Conservation (phyloP, 2,329 filamentous ascomycete species). For the Trematosphaeria pertusa region DNA sequence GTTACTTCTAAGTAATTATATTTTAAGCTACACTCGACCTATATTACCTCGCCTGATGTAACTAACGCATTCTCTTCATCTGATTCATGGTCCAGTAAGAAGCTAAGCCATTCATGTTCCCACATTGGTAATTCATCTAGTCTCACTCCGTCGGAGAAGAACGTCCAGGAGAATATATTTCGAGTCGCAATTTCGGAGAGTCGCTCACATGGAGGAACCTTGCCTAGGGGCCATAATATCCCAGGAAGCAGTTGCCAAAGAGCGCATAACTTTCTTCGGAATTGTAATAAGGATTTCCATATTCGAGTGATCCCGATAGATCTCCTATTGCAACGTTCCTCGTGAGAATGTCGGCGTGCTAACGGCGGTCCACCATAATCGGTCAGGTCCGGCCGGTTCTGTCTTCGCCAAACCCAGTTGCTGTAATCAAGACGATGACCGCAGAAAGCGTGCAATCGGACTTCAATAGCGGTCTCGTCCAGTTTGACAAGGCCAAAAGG, state of each 20-base stretch:
- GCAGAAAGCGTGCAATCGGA: slow-evolving; percentile 1
- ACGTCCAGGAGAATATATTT: slow-evolving; percentile 9
- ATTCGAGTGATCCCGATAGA: slow-evolving; percentile 4
- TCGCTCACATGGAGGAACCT: neutral
- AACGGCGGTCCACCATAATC: neutral
- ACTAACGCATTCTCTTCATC: slow-evolving; percentile 9
- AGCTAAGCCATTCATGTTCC: slow-evolving; percentile 10
- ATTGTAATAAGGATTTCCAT: slow-evolving; percentile 5
- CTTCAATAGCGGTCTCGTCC: slow-evolving; percentile 1
- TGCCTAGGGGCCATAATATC: slow-evolving; percentile 1
- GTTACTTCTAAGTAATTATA: too few species aligned
- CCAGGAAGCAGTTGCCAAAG: slow-evolving; percentile 5
- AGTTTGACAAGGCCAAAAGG: slow-evolving; percentile 4
- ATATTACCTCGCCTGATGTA: slow-evolving; percentile 2
- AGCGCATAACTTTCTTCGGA: slow-evolving; percentile 8
- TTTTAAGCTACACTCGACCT: too few species aligned
- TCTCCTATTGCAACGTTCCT: slow-evolving; percentile 1
- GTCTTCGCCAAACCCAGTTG: slow-evolving; percentile 1
- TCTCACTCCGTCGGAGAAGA: slow-evolving; percentile 7
- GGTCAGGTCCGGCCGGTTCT: slow-evolving; percentile 1
- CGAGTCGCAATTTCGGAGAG: slow-evolving; percentile 3
- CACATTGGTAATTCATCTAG: slow-evolving; percentile 6
- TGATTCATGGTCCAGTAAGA: slow-evolving; percentile 9
- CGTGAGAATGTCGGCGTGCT: slow-evolving; percentile 3
- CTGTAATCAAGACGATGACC: slow-evolving; percentile 1